Conservation (phyloP, 345 rosid genomes). For the Populus ilicifolia region DNA sequence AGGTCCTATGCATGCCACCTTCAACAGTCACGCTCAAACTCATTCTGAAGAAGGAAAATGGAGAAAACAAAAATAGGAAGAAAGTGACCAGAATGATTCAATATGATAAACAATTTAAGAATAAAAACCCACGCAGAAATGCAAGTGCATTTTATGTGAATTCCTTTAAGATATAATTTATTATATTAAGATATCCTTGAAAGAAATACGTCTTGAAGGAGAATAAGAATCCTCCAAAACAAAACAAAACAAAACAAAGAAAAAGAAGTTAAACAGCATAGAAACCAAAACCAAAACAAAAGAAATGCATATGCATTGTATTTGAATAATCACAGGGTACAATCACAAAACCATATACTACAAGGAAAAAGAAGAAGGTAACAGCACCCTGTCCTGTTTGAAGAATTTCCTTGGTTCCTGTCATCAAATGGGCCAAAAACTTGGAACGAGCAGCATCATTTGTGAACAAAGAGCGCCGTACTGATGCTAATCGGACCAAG, state of each 20-base stretch:
- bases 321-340: neutral
- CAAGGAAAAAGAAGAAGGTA: conserved; percentile 3
- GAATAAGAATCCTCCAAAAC: neutral
- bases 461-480: conserved; percentile 83
- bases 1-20: neutral
- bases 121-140: neutral
- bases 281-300: neutral
- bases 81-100: neutral
- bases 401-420: conserved; percentile 91
- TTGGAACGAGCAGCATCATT: conserved; percentile 82
- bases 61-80: neutral
- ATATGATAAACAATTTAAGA: neutral
- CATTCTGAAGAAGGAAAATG: neutral
- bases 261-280: neutral
- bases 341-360: neutral
- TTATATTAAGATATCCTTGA: neutral
- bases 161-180: neutral
- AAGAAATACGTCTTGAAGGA: neutral
- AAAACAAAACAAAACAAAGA: neutral
- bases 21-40: neutral
- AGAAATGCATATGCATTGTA: neutral
- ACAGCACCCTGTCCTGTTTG: conserved; percentile 80
- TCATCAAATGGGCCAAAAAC: conserved; percentile 91
- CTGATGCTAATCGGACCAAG: conserved; percentile 96
- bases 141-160: neutral